A percentile compares a stretch with the other conserved stretches of the same genome.
Conservation (phyloP, 1,284 basidiomycete species). For the Apiotrichum sp. region DNA sequence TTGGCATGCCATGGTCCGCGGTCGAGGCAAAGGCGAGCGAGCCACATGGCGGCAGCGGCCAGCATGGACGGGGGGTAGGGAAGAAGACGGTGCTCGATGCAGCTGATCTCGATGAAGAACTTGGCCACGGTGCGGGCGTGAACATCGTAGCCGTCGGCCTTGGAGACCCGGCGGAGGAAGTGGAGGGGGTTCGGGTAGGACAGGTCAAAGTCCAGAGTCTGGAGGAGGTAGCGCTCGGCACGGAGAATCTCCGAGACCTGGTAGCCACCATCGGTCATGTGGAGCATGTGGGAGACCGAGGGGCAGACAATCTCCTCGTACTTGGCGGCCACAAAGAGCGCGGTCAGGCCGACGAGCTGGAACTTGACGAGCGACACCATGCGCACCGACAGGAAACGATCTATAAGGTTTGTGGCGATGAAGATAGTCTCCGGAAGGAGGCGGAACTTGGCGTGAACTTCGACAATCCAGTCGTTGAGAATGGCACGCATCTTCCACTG, state of each 20-base stretch:
- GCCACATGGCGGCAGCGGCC: slow-evolving; percentile 84
- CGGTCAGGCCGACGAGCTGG: slow-evolving; percentile 90
- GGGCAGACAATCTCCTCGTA: slow-evolving; percentile 95
- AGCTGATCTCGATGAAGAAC: slow-evolving; percentile 84
- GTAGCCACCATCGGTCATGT: slow-evolving; percentile 83
- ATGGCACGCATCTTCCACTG: slow-evolving; percentile 93
- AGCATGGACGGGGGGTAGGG: slow-evolving; percentile 74
- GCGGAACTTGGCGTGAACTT: slow-evolving; percentile 89
- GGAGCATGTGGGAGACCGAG: slow-evolving; percentile 77
- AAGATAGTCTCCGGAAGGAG: slow-evolving; percentile 94
- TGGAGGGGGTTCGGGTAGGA: slow-evolving; percentile 91
- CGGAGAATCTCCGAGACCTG: slow-evolving; percentile 80
- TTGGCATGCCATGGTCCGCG: slow-evolving; percentile 86
- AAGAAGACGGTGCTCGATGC: slow-evolving; percentile 80
- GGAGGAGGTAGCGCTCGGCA: slow-evolving; percentile 88
- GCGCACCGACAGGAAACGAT: slow-evolving; percentile 87
- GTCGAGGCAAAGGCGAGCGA: slow-evolving; percentile 78
- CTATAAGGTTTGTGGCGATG: slow-evolving; percentile 89
- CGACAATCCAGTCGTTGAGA: slow-evolving; percentile 94
- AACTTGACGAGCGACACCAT: slow-evolving; percentile 87
- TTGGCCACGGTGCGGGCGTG: slow-evolving; percentile 87
- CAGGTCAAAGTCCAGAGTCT: slow-evolving; percentile 85
- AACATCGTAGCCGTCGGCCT: slow-evolving; percentile 92
- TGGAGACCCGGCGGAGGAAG: slow-evolving; percentile 84
- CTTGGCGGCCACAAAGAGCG: slow-evolving; percentile 89